Base-by-base conservation (phyloP, 2,329 filamentous ascomycete species). In the Rhynchosporium graminicola region DNA sequence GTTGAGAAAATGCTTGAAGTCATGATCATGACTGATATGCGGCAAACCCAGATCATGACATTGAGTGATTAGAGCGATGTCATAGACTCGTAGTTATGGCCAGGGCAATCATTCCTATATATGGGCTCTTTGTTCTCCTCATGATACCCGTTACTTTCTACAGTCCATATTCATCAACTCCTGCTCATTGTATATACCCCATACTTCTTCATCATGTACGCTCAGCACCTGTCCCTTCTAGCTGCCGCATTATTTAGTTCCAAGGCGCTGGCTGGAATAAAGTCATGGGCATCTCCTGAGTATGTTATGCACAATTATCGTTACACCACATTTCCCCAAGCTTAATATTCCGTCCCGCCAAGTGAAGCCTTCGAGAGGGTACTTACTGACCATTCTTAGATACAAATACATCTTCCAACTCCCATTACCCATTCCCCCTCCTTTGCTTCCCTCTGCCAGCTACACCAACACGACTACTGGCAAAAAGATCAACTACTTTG, bases 401-500 rank as follows among this genome's bases (percentile, higher is more conserved):
- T 69, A 69, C 59, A 69, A 66, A 48, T 57, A 67, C n/a, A 67
- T 68, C 42, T 70, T 69, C 59, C 59, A 65, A 50, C 59, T 55
- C 47, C 61, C 60, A 29, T 59, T 69, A 1, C 65, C 67, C 12
- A 69, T 69, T 48, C 65, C 65, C 26, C 60, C 65, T 1, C 48
- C 48, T n/a, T n/a, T 65, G 12, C 15, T 28, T 20, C 63, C 67
- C 1, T 40, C 6, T 9, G 54, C 58, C 31, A 65, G 61, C 36
- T 68, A 65, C 40, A 67, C 63, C 20, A 66, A 69, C 45, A 9
- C 56, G 7, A 62, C 55, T 5, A 66, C 64, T 20, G 63, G 66
- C 8, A 63, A 64, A 57, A 59, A 57, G 2, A 78, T 82, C 45
- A 77, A 81, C 59, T 82, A 77, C 71, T 82, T 80, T 66, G 77